Base-by-base conservation (phyloP, 1,284 basidiomycete genomes). In the Earliella scabrosa region DNA sequence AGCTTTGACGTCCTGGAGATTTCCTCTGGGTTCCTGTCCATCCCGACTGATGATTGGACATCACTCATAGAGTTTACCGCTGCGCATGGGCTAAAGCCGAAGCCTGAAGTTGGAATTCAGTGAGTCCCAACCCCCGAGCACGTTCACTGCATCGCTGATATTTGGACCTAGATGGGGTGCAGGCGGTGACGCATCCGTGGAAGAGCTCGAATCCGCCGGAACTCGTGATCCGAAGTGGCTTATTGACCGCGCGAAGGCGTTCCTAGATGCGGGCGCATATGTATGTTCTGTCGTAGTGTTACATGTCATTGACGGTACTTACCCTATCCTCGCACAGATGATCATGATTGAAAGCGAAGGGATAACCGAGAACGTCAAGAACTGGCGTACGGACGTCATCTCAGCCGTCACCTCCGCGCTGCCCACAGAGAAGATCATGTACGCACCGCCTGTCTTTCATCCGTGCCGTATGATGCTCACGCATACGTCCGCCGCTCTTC, bases 281-380 rank as follows among this genome's bases (percentile, higher is more conserved):
- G 71, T 66, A 51, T n/a, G 64, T 61, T 10, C 14, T 4, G 26
- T 14, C n/a, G 14, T 18, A 8, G 8, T 18, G 9, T 18, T n/a
- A 18, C 10, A 21, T 29, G 21, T 16, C 39, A 2, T 36, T 14
- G 9, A 23, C 36, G 27, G 48, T 3, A 53, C 36, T 20, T 10
- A 16, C 10, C 20, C 29, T 5, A 6, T 41, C 21, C 23, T 18
- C 8, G 16, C 46, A 20, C 54, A 78, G 71, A 77, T 77, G 70
- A 73, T 79, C 49, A 77, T 77, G 77, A 80, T 80, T 43, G 78
- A 80, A 60, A 76, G 74, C 57, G 77, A 79, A 51, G 77, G 77
- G 13, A 79, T 80, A 54, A 80, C 77, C 0, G 79, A 80, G 66
- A 80, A 80, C 63, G 77, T 80, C 24, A 67, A 69, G 39, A 64